Conservation (phyloP, 2,329 filamentous ascomycete genomes). For the Phialophora tarda region DNA sequence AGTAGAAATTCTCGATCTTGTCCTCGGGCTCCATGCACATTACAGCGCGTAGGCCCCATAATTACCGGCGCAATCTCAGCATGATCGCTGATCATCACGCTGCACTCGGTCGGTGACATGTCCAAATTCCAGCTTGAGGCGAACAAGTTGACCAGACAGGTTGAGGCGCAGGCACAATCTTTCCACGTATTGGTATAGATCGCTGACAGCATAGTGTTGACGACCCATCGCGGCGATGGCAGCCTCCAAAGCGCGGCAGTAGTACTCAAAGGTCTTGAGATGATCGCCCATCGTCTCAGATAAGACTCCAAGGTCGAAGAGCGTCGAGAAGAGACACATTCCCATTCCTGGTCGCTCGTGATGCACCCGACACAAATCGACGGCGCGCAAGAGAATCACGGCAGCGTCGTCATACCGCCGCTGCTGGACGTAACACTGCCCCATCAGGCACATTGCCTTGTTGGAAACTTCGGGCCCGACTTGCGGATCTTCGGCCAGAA, state of each 20-base stretch:
- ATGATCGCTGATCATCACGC: neutral
- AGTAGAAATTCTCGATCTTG: too few relatives aligned
- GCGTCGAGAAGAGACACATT: neutral
- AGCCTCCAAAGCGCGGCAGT: neutral
- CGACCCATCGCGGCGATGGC: neutral
- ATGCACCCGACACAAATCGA: neutral
- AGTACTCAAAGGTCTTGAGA: neutral
- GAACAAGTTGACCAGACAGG: neutral
- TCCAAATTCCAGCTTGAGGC: neutral
- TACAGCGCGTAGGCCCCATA: too few relatives aligned
- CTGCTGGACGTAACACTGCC: neutral
- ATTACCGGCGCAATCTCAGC: neutral
- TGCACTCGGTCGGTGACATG: neutral
- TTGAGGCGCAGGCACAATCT: neutral
- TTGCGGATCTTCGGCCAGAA: neutral
- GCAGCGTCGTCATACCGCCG: neutral
- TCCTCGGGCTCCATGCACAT: too few relatives aligned
- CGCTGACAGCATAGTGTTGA: neutral
- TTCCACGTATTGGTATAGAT: neutral
- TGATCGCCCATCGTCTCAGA: neutral
- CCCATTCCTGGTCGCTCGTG: neutral
- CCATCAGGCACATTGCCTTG: constrained; percentile 2
- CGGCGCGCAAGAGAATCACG: neutral
- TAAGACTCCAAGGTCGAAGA: neutral
- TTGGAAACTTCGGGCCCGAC: neutral